Percentiles rank a stretch among this genome's conserved stretches.
These are phyloP conservation scores for Dactylorhiza incarnata DNA, from an alignment of 106 monocot species.

Conservation along the genomic window DNA sequence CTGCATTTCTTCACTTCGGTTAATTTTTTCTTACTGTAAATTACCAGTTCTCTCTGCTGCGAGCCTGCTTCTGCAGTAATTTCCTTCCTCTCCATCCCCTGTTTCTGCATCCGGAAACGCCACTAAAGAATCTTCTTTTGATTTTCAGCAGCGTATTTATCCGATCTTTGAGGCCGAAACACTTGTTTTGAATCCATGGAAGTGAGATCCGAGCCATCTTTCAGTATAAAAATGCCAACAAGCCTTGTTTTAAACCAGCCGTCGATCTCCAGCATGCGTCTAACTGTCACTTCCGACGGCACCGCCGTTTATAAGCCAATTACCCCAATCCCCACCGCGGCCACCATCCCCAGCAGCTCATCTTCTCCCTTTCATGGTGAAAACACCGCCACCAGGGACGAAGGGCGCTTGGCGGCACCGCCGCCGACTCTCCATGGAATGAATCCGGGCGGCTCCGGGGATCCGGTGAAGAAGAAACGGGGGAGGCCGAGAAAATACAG, in stretches of 20 bases:
- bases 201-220: slow-evolving; percentile 13
- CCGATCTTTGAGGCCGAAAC: neutral
- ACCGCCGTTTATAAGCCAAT: slow-evolving; percentile 7
- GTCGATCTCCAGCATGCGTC: neutral
- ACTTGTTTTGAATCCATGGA: slow-evolving; percentile 6
- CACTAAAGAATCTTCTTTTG: neutral
- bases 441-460: neutral
- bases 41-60: neutral
- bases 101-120: slow-evolving; percentile 2
- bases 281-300: slow-evolving; percentile 14
- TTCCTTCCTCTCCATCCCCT: neutral
- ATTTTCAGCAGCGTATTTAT: neutral
- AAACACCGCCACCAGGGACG: neutral
- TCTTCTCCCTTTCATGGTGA: neutral
- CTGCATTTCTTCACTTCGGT: neutral
- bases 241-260: neutral
- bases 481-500: slow-evolving; percentile 8
- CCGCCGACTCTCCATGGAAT: neutral
- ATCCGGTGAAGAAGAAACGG: slow-evolving; percentile 2
- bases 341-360: neutral
- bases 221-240: slow-evolving; percentile 5
- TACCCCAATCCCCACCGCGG: neutral
- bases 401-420: neutral
- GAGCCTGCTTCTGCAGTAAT: neutral
- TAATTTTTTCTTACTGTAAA: neutral